A percentile compares a stretch with the other conserved stretches of the same genome.
Evolutionary conservation across 225 moss, liverwort and hornwort genomes (phyloP).

Genomic region (Sphagnum contortum): DNA sequence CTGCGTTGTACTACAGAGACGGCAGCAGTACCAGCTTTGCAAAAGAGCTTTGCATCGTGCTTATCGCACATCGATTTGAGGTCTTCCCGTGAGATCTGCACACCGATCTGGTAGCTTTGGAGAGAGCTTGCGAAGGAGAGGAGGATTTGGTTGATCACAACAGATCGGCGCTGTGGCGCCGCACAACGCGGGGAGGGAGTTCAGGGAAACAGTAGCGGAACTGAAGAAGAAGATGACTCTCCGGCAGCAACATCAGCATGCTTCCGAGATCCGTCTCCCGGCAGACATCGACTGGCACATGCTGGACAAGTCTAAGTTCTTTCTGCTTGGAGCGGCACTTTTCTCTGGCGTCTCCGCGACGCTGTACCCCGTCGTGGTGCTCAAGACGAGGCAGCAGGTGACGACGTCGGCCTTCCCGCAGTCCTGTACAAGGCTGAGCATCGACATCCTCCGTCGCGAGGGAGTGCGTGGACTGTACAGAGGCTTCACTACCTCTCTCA

Average conservation of each 20-base stretch:
- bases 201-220: not conserved
- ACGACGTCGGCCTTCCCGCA: conserved; percentile 30
- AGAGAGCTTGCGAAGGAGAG: no score
- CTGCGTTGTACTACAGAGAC: no score
- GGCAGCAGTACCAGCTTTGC: no score
- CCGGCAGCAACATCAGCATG: conserved; percentile 43
- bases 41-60: no score
- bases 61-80: no score
- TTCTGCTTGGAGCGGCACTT: conserved; percentile 50
- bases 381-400: conserved; percentile 52
- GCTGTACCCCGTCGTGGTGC: conserved; percentile 44
- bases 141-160: no score
- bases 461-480: conserved; percentile 45
- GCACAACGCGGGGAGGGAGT: no score
- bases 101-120: not conserved
- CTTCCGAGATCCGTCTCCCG: conserved; percentile 51
- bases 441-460: conserved; percentile 33
- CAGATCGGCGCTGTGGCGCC: no score
- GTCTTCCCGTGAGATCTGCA: conserved; percentile 1
- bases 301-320: conserved; percentile 57
- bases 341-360: conserved; percentile 53
- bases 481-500: conserved; percentile 45
- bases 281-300: conserved; percentile 65
- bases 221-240: conserved; percentile 27
- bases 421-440: conserved; percentile 37